Evolutionary conservation across 2,329 filamentous ascomycete species (phyloP), one percentile per base, ranked within the genome.

Genomic region (Pseudodiploospora longispora): DNA sequence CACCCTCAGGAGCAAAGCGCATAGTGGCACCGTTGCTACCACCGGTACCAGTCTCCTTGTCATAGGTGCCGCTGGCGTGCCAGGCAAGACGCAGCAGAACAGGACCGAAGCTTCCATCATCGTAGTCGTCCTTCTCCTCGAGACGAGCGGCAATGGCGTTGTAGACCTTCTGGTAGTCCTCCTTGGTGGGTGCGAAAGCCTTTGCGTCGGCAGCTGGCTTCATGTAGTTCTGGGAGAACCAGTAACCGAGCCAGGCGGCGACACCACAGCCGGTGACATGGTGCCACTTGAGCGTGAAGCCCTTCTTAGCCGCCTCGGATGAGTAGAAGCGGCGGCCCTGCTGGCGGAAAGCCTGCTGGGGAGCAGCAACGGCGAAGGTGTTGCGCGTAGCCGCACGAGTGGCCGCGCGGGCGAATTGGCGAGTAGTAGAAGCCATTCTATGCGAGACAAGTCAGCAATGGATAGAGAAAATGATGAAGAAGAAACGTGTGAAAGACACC

Each of bases 11-110:
- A 27, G 82, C 75, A 65, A 96, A 97, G 61, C 93, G 82, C 93
- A 97, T 97, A 53, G 90, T 96, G 46, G 91, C 91, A 53, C 93
- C 91, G 66, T 97, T 95, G 75, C 85, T 91, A 54, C 91, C 91
- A 58, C 91, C 93, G 38, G 91, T 97, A 52, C 78, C 77, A 28
- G 90, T 95, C 61, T 79, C 78, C 71, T 84, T 85, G 64, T 97
- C 91, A 60, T 84, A 97, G 57, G 91, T 98, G 56, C 91, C 91
- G 56, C 83, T 89, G 53, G 84, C 82, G 72, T 97, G 93, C 91
- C 93, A 97, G 50, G 88, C 91, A 55, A 97, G 78, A 59, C 91
- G 82, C 52, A 97, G 70, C 45, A 97, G 74, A 49, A 97, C 89
- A 29, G 91, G 93, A 46, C 89, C 91, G 63, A 94, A 97, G 72